phyloP scores from a whole-genome alignment of 1,139 yeast genomes.

The Geotrichum bryndzae region DNA sequence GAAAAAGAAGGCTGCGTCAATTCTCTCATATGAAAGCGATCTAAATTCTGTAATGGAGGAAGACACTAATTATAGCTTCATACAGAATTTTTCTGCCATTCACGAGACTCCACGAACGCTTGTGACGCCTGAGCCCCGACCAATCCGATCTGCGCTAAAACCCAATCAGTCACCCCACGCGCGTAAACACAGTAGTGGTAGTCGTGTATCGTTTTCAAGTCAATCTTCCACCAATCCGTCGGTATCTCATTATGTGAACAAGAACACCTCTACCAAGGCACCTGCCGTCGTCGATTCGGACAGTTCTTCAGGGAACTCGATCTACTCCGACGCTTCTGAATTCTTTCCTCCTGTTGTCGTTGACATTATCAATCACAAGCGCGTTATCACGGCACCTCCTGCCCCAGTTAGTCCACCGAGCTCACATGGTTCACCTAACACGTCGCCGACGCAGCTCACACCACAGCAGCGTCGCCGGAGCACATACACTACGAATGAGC shows the following conservation, averaged over 20 bases:
- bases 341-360: neutral
- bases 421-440: conserved; percentile 18
- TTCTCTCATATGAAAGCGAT: conserved; percentile 33
- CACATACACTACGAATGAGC: neutral
- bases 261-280: neutral
- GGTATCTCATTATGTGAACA: neutral
- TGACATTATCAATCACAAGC: neutral
- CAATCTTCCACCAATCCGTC: neutral
- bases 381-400: neutral
- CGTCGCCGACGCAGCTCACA: neutral
- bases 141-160: conserved; percentile 30
- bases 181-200: neutral
- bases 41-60: conserved; percentile 35
- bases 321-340: conserved; percentile 13
- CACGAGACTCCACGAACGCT: conserved; percentile 8
- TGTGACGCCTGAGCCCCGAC: conserved; percentile 27
- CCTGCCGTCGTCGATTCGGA: conserved; percentile 6
- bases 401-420: conserved; percentile 23
- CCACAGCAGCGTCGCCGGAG: neutral
- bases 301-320: conserved; percentile 11
- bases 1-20: conserved; percentile 25
- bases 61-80: conserved; percentile 9
- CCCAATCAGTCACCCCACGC: neutral
- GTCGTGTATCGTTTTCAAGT: neutral
- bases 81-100: neutral